Evolutionary conservation across 129 eudicot genomes (phyloP), one percentile per base, ranked within the genome.

Genomic region (Pulicaria dysenterica): DNA sequence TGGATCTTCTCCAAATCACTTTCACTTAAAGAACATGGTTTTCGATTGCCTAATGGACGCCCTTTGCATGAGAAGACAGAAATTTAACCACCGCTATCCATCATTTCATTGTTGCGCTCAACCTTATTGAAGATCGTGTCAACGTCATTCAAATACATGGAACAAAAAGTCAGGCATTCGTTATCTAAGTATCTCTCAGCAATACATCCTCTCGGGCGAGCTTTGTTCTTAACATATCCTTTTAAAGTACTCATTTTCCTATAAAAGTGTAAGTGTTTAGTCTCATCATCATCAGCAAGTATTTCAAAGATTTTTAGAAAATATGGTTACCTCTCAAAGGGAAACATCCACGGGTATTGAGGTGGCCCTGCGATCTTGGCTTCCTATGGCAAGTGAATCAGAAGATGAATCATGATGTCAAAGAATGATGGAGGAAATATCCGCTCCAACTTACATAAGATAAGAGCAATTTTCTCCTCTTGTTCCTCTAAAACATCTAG

Each of bases 81-180:
- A 58, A 58, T 5, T 58, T 58, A 0, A 62, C 46, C n/a, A 5
- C 50, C 31, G 12, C 1, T 15, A 7, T 62, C 68, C 68, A 62
- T 41, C 68, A n/a, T 62, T 41, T 81, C 89, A 13, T 78, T 73
- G 44, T 72, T 55, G 2, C 70, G 80, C 34, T 81, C 78, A 49
- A 73, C 83, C 6, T 80, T 82, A 2, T 66, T 66, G 19, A 66
- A 66, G 7, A 10, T 17, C 0, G 3, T 46, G 3, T 66, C 72
- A 13, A 63, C 69, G 39, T 16, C 50, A 40, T 39, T 38, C 31
- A 63, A 2, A 63, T 63, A 63, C 69, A 63, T 63, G 13, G 68
- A 39, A 9, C 45, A 41, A 16, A 62, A 62, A 3, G 46, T 40
- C 13, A 38, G 68, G 36, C 68, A 63, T n/a, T 63, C 69, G 0